Percentiles rank a stretch among this genome's conserved stretches.
phyloP scores from a whole-genome alignment of 768 basidiomycete genomes.

The Lactarius pseudohatsudake region DNA sequence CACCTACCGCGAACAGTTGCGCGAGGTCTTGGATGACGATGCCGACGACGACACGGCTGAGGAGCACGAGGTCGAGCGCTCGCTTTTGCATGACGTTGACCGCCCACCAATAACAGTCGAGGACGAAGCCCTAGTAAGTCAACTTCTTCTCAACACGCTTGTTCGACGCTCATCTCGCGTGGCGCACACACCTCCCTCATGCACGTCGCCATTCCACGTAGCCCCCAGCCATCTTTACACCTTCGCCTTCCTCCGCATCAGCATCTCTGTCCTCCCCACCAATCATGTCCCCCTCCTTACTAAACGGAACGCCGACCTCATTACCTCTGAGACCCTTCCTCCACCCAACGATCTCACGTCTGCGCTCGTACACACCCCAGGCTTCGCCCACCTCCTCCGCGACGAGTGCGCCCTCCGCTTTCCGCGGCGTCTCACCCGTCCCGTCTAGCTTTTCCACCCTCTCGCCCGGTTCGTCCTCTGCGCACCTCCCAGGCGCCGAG shows the following conservation, averaged over 20 bases:
- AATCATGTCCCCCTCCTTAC: slow-evolving; percentile 40
- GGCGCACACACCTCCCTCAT: slow-evolving; percentile 31
- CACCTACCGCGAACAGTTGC: slow-evolving; percentile 66
- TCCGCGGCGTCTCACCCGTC: slow-evolving; percentile 50
- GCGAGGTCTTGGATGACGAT: slow-evolving; percentile 70
- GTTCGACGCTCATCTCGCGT: slow-evolving; percentile 32
- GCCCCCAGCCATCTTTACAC: slow-evolving; percentile 29
- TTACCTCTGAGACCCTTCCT: slow-evolving; percentile 50
- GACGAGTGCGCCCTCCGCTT: slow-evolving; percentile 42
- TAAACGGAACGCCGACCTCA: slow-evolving; percentile 36
- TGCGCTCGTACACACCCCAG: slow-evolving; percentile 65
- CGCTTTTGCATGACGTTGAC: slow-evolving; percentile 41
- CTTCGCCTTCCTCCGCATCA: slow-evolving; percentile 40
- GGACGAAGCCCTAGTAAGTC: slow-evolving; percentile 37
- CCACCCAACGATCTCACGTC: slow-evolving; percentile 75
- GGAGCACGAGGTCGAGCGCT: slow-evolving; percentile 46
- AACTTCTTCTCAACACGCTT: slow-evolving; percentile 27
- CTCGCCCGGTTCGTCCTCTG: slow-evolving; percentile 58
- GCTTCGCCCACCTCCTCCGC: slow-evolving; percentile 44
- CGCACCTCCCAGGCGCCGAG: slow-evolving; percentile 38
- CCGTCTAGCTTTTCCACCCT: slow-evolving; percentile 69
- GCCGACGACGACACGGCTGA: slow-evolving; percentile 40
- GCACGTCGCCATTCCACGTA: background rate
- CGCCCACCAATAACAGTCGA: slow-evolving; percentile 7
- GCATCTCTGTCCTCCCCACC: slow-evolving; percentile 41